Evolutionary conservation across 768 basidiomycete species (phyloP).

Genomic region (Cyclocybe aegerita): DNA sequence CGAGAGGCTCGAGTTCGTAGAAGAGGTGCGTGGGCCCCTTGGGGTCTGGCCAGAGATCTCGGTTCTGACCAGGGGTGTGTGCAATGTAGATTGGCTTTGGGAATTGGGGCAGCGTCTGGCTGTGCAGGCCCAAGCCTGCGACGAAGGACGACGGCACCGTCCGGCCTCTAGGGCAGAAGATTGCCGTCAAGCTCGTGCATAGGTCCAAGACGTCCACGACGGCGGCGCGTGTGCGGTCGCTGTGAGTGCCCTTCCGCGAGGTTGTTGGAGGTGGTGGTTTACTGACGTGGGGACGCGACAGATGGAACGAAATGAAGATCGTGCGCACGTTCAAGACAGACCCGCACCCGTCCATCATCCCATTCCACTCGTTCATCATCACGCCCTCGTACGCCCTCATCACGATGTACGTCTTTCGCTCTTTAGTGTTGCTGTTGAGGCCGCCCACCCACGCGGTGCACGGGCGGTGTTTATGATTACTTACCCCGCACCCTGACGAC

Average conservation of each 20-base stretch:
- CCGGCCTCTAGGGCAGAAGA: slow-evolving; percentile 47
- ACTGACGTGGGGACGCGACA: slow-evolving; percentile 23
- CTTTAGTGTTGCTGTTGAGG: too few species aligned
- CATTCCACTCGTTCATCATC: slow-evolving; percentile 92
- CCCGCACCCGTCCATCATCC: slow-evolving; percentile 89
- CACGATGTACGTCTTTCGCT: slow-evolving; percentile 68
- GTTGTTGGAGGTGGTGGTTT: background rate
- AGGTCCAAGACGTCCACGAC: slow-evolving; percentile 82
- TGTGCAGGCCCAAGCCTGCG: slow-evolving; percentile 62
- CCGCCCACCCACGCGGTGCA: background rate
- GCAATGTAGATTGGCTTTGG: slow-evolving; percentile 77
- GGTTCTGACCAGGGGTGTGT: slow-evolving; percentile 5
- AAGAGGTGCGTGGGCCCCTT: slow-evolving; percentile 52
- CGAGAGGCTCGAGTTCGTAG: slow-evolving; percentile 69
- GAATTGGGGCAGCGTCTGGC: slow-evolving; percentile 93
- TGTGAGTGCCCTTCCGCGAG: slow-evolving; percentile 49
- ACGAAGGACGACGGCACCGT: slow-evolving; percentile 31
- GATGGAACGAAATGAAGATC: slow-evolving; percentile 99
- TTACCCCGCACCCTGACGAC: slow-evolving; percentile 18
- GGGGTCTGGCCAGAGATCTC: slow-evolving; percentile 1
- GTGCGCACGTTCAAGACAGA: slow-evolving; percentile 81
- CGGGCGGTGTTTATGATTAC: background rate
- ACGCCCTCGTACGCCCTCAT: slow-evolving; percentile 89
- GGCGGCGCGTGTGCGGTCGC: slow-evolving; percentile 83
- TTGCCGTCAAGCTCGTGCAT: slow-evolving; percentile 94